phyloP scores from a whole-genome alignment of 768 basidiomycete genomes.

The Auricularia auricula-judae region DNA sequence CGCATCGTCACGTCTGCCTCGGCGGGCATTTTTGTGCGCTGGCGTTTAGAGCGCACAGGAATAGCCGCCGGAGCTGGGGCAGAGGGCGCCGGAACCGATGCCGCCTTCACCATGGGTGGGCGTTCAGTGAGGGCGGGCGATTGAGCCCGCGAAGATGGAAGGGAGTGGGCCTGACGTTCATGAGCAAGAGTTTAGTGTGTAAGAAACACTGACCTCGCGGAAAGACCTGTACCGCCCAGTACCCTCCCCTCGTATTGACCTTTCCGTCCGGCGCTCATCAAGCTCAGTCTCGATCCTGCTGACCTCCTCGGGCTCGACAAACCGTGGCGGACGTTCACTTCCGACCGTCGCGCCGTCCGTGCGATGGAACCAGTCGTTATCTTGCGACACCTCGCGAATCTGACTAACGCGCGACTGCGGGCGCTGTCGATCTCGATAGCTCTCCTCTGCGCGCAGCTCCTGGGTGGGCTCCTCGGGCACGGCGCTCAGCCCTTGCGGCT shows the following conservation, averaged over 20 bases:
- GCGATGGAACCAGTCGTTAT: conserved; percentile 13
- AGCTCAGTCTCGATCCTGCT: conserved; percentile 26
- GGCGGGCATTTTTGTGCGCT: conserved; percentile 58
- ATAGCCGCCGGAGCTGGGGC: conserved; percentile 3
- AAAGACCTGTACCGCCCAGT: neutral
- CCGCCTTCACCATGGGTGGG: conserved; percentile 5
- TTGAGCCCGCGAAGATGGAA: neutral
- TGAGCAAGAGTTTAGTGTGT: neutral
- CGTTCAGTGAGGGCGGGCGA: conserved; percentile 4
- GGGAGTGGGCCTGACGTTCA: conserved; percentile 3
- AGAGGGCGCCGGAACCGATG: neutral
- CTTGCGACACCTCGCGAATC: neutral
- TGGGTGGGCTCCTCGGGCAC: conserved; percentile 6
- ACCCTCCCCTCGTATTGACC: conserved; percentile 18
- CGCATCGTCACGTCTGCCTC: conserved; percentile 39
- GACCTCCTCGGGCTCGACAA: conserved; percentile 7
- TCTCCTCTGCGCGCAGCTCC: neutral
- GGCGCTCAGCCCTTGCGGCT: conserved; percentile 6
- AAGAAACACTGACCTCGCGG: neutral
- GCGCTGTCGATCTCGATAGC: neutral
- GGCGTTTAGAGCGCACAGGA: conserved; percentile 9
- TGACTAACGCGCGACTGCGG: neutral
- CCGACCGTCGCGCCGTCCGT: conserved; percentile 46
- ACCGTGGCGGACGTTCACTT: conserved; percentile 9
- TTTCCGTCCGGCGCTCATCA: conserved; percentile 51